phyloP scores from a whole-genome alignment of 768 basidiomycete genomes.

The Pleurotus giganteus region DNA sequence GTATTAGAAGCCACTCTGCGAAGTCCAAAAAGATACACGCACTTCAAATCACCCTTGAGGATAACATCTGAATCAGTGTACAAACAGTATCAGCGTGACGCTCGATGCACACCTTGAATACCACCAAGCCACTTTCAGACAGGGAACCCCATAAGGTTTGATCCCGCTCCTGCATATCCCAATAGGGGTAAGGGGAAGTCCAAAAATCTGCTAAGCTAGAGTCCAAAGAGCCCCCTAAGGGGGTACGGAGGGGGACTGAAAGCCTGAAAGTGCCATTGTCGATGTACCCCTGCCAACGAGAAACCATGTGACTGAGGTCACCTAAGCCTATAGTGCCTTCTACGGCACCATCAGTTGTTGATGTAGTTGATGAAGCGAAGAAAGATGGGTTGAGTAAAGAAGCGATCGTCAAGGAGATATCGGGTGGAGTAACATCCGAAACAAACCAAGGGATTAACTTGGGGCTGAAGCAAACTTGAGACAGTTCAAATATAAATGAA shows the following conservation, averaged over 20 bases:
- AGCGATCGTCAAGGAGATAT: constrained; percentile 64
- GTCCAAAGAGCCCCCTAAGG: constrained; percentile 43
- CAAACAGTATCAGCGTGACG: not conserved
- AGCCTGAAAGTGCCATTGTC: constrained; percentile 67
- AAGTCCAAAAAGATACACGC: constrained; percentile 26
- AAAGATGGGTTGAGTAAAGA: constrained; percentile 65
- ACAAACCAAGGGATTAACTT: constrained; percentile 98
- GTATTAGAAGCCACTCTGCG: not conserved
- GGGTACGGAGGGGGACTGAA: constrained; percentile 60
- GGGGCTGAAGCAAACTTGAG: constrained; percentile 50
- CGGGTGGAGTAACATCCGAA: constrained; percentile 86
- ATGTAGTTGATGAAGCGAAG: constrained; percentile 36
- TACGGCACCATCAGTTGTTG: constrained; percentile 18
- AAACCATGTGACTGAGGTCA: constrained; percentile 58
- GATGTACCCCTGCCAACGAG: constrained; percentile 75
- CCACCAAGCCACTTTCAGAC: constrained; percentile 59
- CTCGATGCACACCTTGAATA: constrained; percentile 68
- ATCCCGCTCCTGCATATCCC: constrained; percentile 61
- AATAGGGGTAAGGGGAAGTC: constrained; percentile 76
- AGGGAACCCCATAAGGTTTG: constrained; percentile 51
- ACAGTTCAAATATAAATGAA: not conserved
- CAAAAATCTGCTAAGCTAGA: constrained; percentile 52
- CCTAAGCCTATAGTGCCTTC: constrained; percentile 13
- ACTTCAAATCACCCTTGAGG: constrained; percentile 86
- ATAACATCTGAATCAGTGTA: not conserved